Evolutionary conservation across 2,329 filamentous ascomycete genomes (phyloP).

Genomic region (Fusarium lyarnte): DNA sequence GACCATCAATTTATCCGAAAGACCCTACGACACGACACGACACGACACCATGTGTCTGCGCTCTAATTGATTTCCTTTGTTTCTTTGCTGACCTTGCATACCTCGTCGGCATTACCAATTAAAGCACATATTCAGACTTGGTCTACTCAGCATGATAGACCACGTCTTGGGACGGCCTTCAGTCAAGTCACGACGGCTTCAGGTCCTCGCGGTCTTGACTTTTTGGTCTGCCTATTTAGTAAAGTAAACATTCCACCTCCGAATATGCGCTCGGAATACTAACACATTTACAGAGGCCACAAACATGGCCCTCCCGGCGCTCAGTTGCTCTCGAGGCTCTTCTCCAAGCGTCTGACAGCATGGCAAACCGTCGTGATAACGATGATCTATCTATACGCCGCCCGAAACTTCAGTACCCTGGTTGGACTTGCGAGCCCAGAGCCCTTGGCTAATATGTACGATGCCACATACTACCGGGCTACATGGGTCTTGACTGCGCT

Average conservation of each 20-base stretch:
- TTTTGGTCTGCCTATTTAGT: slow-evolving; percentile 91
- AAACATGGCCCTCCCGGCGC: slow-evolving; percentile 86
- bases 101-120: not conserved
- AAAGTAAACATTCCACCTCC: slow-evolving; percentile 60
- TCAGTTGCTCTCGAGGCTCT: slow-evolving; percentile 74
- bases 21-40: slow-evolving; percentile 4
- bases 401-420: slow-evolving; percentile 92
- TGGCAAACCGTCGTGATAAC: slow-evolving; percentile 92
- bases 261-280: slow-evolving; percentile 14
- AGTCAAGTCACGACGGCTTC: slow-evolving; percentile 88
- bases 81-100: not conserved
- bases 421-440: slow-evolving; percentile 92
- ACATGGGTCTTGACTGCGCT: slow-evolving; percentile 96
- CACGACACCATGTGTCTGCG: slow-evolving; percentile 30
- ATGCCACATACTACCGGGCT: slow-evolving; percentile 89
- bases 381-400: slow-evolving; percentile 89
- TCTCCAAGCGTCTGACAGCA: slow-evolving; percentile 77
- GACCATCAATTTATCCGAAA: slow-evolving; percentile 15
- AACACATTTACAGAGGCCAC: slow-evolving; percentile 70
- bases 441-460: slow-evolving; percentile 93
- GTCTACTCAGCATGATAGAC: slow-evolving; percentile 68
- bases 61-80: slow-evolving; percentile 21
- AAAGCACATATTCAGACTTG: not conserved
- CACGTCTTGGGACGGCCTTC: slow-evolving; percentile 93
- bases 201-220: slow-evolving; percentile 88